These are phyloP conservation scores for Eimeria falciformis DNA, from an alignment of 169 alveolate species.

Conservation along the genomic window DNA sequence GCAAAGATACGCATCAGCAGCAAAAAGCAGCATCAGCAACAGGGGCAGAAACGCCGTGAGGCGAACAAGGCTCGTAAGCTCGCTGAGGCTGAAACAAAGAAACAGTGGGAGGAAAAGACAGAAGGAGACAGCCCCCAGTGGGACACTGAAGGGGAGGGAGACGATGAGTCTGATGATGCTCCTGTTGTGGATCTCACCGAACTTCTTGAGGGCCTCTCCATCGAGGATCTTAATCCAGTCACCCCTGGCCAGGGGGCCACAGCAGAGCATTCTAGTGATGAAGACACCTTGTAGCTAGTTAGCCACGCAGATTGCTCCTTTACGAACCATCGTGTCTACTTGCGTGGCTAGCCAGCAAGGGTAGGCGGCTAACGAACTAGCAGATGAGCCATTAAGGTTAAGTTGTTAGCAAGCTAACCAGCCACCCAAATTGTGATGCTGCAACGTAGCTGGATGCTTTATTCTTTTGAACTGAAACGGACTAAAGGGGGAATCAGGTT, in stretches of 20 bases:
- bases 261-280: background rate
- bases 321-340: no score
- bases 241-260: conserved; percentile 15
- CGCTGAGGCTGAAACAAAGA: background rate
- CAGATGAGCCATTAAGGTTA: no score
- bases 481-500: no score
- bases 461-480: no score
- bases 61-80: background rate
- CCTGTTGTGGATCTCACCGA: conserved; percentile 48
- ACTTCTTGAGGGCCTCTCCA: conserved; percentile 74
- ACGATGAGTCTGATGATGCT: background rate
- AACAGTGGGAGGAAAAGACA: background rate
- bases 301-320: no score
- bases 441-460: no score
- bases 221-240: conserved; percentile 31
- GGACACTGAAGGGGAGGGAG: background rate
- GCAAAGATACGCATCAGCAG: background rate
- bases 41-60: background rate
- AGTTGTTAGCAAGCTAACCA: no score
- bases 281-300: conserved; percentile 11
- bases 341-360: no score
- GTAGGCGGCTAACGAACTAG: no score
- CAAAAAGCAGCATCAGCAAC: background rate
- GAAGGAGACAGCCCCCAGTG: background rate
- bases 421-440: no score